Evolutionary conservation across 176 grass and related monocot species (phyloP).

Genomic region (Melocanna baccifera): DNA sequence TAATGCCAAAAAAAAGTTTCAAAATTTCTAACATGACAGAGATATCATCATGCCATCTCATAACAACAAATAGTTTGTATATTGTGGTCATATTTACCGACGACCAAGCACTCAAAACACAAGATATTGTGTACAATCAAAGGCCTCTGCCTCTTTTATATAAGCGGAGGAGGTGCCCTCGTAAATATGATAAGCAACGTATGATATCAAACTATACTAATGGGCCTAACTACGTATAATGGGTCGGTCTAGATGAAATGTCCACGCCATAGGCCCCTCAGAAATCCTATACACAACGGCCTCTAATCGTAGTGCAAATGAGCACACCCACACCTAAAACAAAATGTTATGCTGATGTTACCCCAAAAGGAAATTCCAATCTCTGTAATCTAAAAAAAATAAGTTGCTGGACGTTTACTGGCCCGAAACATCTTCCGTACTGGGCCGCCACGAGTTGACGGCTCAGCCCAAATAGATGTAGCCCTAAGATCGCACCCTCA

Average conservation of each 20-base stretch:
- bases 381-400: not conserved
- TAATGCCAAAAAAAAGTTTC: not conserved
- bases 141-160: no score
- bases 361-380: not conserved
- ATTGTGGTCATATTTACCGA: no score
- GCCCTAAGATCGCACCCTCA: conserved; percentile 25
- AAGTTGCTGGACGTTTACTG: not conserved
- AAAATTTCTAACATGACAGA: not conserved
- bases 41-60: not conserved
- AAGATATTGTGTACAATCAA: no score
- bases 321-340: not conserved
- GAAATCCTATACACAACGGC: no score
- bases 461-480: not conserved
- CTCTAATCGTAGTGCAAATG: not conserved
- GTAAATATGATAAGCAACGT: no score
- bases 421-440: not conserved
- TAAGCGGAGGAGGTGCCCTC: no score
- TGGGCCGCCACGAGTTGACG: not conserved
- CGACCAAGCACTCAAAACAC: no score
- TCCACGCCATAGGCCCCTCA: no score
- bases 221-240: no score
- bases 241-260: no score
- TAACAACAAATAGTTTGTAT: not conserved
- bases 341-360: not conserved
- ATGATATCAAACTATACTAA: no score